Percentiles rank a stretch among this genome's conserved stretches.
Evolutionary conservation across 1,284 basidiomycete species (phyloP).

Genomic region (Ceratorhiza oryzae-sativae): DNA sequence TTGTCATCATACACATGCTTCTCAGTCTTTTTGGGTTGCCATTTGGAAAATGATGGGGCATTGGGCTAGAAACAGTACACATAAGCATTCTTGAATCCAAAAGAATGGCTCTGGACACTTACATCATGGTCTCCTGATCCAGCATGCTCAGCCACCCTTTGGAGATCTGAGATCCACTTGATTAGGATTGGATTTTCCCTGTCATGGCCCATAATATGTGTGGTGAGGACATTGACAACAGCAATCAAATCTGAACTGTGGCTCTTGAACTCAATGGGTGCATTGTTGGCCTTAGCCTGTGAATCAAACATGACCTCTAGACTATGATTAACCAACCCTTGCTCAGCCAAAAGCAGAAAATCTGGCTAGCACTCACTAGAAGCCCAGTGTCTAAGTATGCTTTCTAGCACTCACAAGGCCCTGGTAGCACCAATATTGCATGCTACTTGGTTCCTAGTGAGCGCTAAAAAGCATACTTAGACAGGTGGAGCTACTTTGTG

Average conservation of each 20-base stretch:
- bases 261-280: not conserved
- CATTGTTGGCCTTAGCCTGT: not conserved
- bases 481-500: no score
- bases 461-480: no score
- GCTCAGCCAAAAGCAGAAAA: no score
- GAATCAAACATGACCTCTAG: not conserved
- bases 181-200: conserved; percentile 9
- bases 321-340: conserved; percentile 3
- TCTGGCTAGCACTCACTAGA: no score
- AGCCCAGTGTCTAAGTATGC: no score
- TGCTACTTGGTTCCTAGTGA: no score
- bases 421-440: no score
- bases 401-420: no score
- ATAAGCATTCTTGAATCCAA: not conserved
- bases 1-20: not conserved
- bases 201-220: not conserved
- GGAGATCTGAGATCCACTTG: conserved; percentile 6
- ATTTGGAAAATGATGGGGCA: not conserved
- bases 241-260: conserved; percentile 2
- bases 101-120: not conserved
- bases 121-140: not conserved
- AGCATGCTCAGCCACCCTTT: not conserved
- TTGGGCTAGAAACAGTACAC: not conserved
- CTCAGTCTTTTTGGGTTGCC: not conserved
- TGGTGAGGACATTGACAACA: not conserved